Conservation (phyloP, 129 eudicot genomes). For the Flaveria robusta region DNA sequence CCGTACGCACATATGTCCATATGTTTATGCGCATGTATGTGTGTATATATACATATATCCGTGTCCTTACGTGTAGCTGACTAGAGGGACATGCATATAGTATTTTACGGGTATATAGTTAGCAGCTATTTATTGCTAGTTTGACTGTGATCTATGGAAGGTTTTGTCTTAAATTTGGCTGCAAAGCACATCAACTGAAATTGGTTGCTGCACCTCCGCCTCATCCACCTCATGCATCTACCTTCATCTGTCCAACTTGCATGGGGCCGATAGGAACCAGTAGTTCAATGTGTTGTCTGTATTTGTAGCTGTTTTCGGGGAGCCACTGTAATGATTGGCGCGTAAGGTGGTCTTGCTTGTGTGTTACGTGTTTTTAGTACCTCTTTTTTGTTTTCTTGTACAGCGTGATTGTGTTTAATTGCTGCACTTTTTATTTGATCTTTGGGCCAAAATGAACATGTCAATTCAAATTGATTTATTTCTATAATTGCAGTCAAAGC, state of each 20-base stretch:
- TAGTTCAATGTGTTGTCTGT: not conserved
- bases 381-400: not conserved
- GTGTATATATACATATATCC: too few relatives aligned
- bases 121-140: not conserved
- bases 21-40: too few relatives aligned
- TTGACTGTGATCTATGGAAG: not conserved
- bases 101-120: not conserved
- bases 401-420: not conserved
- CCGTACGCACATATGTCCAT: too few relatives aligned
- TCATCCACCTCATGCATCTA: not conserved
- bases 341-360: not conserved
- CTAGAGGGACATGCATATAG: not conserved
- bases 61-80: not conserved
- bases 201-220: not conserved
- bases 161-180: not conserved
- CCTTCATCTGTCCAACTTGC: not conserved
- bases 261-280: not conserved
- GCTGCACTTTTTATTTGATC: not conserved
- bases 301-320: not conserved
- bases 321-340: not conserved
- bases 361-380: not conserved
- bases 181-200: not conserved
- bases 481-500: slow-evolving; percentile 1
- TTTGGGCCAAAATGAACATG: not conserved
- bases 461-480: slow-evolving; percentile 10